Base-by-base conservation (phyloP, 177 flowering plant species). In the Vitis hybrid region DNA sequence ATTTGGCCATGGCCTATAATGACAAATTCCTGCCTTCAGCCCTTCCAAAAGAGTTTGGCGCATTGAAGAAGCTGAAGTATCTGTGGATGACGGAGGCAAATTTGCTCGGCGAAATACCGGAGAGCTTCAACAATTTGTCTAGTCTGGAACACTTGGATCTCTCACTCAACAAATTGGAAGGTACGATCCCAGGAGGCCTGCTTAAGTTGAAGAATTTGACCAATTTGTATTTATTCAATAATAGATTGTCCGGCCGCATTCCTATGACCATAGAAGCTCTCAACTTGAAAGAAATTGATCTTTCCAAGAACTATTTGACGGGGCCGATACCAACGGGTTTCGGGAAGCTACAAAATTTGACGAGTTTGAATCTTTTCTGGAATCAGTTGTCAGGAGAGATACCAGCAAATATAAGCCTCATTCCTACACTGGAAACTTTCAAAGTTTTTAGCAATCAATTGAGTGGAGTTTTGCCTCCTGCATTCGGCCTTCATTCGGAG, bases 311-410 rank as follows among this genome's bases (percentile, higher is more conserved):
- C 74, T 70, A 78, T 13, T 66, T 85, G 61, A 78, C 64, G 11
- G 88, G 88, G 11, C 6, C 75, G 10, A 77, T 85, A 4, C 86
- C 86, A 1, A 74, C 74, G 35, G 82, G 62, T 9, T 64, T 85
- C 10, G 81, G 81, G 2, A 75, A 75, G 68, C 66, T 85, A 12
- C 62, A 60, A 55, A 74, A 71, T 1, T 21, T 85, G 72, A 27
- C 56, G 11, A 9, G 63, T 1, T 21, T 85, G 62, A 58, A 49
- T 56, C 65, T 83, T 52, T 78, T 54, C 35, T 6, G 9, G 1
- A 85, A 85, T 60, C 75, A 65, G n/a, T 61, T 85, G 1, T 66
- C 78, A 0, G 88, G 88, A 2, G 77, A 73, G 21, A 64, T 85
- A 2, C 88, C 86, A 2, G 15, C 32, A 30, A 69, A 72, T 56